These are phyloP conservation scores for Acorus gramineus DNA, from an alignment of 106 monocot genomes.

Conservation along the genomic window DNA sequence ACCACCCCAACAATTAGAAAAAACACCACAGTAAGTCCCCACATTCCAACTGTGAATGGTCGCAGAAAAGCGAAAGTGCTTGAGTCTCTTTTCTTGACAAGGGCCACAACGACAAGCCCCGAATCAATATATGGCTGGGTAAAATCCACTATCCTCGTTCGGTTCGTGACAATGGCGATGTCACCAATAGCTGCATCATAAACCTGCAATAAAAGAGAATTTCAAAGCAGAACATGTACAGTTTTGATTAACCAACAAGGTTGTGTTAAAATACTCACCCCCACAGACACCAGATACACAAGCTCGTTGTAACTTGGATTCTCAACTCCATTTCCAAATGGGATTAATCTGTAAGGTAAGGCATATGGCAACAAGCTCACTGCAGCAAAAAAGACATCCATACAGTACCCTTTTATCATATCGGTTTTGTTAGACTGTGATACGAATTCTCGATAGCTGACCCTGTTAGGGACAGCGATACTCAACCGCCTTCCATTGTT, in stretches of 20 bases:
- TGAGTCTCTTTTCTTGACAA: constrained; percentile 8
- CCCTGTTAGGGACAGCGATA: constrained; percentile 9
- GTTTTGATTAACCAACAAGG: too few relatives aligned
- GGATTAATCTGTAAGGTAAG: constrained; percentile 9
- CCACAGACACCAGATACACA: background rate
- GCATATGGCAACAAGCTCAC: constrained; percentile 13
- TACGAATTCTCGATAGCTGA: constrained; percentile 9
- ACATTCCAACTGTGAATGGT: constrained; percentile 27
- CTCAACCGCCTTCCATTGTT: constrained; percentile 10
- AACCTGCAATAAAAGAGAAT: constrained; percentile 10
- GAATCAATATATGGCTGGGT: constrained; percentile 31
- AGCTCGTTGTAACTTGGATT: constrained; percentile 10
- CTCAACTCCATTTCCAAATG: constrained; percentile 8
- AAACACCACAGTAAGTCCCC: constrained; percentile 23
- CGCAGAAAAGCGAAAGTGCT: constrained; percentile 25
- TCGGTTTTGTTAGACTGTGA: background rate
- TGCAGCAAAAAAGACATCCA: constrained; percentile 12
- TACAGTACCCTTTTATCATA: constrained; percentile 5
- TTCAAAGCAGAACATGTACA: background rate
- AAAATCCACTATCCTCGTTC: constrained; percentile 28
- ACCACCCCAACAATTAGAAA: constrained; percentile 25
- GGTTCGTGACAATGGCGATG: constrained; percentile 26
- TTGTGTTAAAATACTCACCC: constrained; percentile 1
- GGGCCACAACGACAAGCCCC: constrained; percentile 23
- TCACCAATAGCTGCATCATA: constrained; percentile 36